Conservation (phyloP, 805 yeast species). For the Cyberlindnera saturnus region DNA sequence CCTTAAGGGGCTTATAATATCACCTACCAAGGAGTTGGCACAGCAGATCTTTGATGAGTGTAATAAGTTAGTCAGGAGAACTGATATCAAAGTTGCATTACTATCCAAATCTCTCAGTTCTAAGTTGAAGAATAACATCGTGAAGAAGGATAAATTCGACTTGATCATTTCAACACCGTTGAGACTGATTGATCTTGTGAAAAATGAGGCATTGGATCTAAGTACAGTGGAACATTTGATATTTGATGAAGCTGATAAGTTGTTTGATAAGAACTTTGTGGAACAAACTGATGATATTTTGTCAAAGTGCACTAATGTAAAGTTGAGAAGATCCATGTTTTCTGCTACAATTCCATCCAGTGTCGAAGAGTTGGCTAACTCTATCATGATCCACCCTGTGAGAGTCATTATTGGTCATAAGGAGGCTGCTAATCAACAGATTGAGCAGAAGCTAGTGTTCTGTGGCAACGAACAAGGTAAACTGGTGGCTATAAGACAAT, state of each 20-base stretch:
- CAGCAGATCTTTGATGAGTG: slow-evolving; percentile 74
- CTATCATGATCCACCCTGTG: slow-evolving; percentile 71
- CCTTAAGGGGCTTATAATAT: slow-evolving; percentile 69
- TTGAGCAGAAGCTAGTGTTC: slow-evolving; percentile 76
- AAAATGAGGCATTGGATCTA: slow-evolving; percentile 53
- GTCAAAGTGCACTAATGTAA: slow-evolving; percentile 37
- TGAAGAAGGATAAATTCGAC: slow-evolving; percentile 62
- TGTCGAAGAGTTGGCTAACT: slow-evolving; percentile 81
- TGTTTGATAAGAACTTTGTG: slow-evolving; percentile 80
- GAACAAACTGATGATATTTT: slow-evolving; percentile 88
- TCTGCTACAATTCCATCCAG: slow-evolving; percentile 95
- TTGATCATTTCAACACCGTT: slow-evolving; percentile 84
- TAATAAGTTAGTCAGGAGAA: slow-evolving; percentile 41
- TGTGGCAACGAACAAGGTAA: slow-evolving; percentile 97
- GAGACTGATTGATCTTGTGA: slow-evolving; percentile 74
- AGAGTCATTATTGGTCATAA: slow-evolving; percentile 88
- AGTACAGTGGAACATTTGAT: slow-evolving; percentile 66
- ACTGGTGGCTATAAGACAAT: slow-evolving; percentile 81
- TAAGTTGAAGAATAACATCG: slow-evolving; percentile 56
- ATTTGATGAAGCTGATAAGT: slow-evolving; percentile 93
- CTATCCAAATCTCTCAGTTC: slow-evolving; percentile 67
- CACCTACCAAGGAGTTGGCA: slow-evolving; percentile 95
- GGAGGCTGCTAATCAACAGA: slow-evolving; percentile 82
- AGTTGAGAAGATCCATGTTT: slow-evolving; percentile 63
- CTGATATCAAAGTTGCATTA: slow-evolving; percentile 49